Conservation (phyloP, 306 rosid species). For the Cercis canadensis region DNA sequence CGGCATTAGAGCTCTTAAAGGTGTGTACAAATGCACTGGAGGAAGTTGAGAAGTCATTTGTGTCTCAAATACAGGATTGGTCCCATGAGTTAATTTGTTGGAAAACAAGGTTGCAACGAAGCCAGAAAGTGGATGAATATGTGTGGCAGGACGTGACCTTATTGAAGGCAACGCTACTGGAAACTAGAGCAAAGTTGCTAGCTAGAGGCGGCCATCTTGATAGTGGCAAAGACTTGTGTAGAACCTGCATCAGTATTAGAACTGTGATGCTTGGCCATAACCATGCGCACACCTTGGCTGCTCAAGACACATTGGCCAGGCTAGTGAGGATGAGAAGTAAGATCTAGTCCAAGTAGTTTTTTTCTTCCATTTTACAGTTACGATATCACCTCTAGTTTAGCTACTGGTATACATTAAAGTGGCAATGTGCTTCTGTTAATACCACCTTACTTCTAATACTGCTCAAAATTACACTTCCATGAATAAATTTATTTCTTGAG, state of each 20-base stretch:
- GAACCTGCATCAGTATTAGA: conserved; percentile 88
- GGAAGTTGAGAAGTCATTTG: conserved; percentile 89
- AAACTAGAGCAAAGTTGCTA: conserved; percentile 82
- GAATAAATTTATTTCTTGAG: too few relatives aligned
- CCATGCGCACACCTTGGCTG: conserved; percentile 82
- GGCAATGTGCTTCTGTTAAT: too few relatives aligned
- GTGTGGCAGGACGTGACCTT: conserved; percentile 95
- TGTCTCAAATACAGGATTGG: conserved; percentile 88
- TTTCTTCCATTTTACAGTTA: too few relatives aligned
- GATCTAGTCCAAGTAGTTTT: conserved; percentile 40
- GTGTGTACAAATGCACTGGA: conserved; percentile 88
- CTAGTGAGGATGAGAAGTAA: conserved; percentile 85
- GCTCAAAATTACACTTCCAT: too few relatives aligned
- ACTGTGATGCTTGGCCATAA: conserved; percentile 89
- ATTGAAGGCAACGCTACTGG: conserved; percentile 80
- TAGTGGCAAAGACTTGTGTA: conserved; percentile 75
- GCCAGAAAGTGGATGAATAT: conserved; percentile 73
- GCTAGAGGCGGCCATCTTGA: conserved; percentile 81
- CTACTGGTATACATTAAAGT: too few relatives aligned
- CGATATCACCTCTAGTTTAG: too few relatives aligned
- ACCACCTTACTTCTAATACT: too few relatives aligned
- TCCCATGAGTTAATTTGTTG: conserved; percentile 77
- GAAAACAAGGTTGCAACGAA: conserved; percentile 70
- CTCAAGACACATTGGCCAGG: conserved; percentile 86
- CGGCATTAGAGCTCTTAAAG: conserved; percentile 77